Evolutionary conservation across 768 basidiomycete genomes (phyloP), one percentile per base, ranked within the genome.

Genomic region (Calocybe indica): DNA sequence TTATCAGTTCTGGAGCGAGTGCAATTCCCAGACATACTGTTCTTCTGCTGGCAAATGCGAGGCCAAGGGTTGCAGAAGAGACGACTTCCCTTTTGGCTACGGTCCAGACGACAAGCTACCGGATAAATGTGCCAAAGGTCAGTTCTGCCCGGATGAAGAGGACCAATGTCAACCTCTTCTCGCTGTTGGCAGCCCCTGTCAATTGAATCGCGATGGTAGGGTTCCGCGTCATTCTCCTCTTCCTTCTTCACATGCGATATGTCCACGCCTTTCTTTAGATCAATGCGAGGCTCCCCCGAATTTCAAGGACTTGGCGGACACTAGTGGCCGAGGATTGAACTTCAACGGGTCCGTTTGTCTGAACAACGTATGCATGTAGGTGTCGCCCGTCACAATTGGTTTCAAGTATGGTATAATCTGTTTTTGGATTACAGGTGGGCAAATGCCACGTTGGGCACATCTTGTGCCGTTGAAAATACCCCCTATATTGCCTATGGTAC

Each of bases 131-230:
- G 60, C 67, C 6, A 53, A 56, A 31, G 83, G 79, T 13, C 60
- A 78, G 57, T 93, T 92, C 63, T 93, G 91, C 63, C 89, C 89
- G 0, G 90, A 93, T 57, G 92, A 92, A 66, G 80, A 78, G 50
- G 81, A 82, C 53, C 68, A 62, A 6, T 94, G 91, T 66, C 77
- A 83, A 58, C 52, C 65, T 5, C 55, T 83, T 32, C 68, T 87
- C 11, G 47, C 75, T 1, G 80, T 89, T 3, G 82, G 74, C 28
- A 83, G 79, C 52, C 60, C 74, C 29, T 93, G 91, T 67, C 90
- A 93, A 64, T 77, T 93, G 50, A 87, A 92, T 60, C 82, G 91
- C 45, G 91, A 93, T 63, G 89, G 91, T 88, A 50, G 46, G 22
- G 73, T 57, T 43, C n/a, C 40, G 13, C 42, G 11, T 11, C 40